Evolutionary conservation across 2,329 filamentous ascomycete genomes (phyloP).

Genomic region (Monilinia aucupariae): DNA sequence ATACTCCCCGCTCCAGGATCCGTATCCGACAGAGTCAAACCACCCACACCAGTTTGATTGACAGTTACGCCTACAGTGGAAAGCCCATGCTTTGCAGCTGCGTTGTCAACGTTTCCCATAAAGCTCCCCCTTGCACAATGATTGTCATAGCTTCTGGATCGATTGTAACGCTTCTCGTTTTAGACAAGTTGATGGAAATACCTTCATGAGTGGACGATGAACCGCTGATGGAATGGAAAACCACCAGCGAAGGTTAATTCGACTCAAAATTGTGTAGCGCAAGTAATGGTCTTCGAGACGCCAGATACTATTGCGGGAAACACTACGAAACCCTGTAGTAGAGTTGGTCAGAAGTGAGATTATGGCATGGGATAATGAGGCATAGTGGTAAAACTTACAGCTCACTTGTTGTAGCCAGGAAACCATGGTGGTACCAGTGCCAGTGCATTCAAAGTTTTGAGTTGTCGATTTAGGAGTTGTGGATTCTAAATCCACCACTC

Average conservation of each 20-base stretch:
- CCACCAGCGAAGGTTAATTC: slow-evolving; percentile 16
- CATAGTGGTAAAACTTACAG: slow-evolving; percentile 15
- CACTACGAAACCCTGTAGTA: neutral
- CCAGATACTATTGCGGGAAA: slow-evolving; percentile 19
- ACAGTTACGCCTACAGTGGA: neutral
- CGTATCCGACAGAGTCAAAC: slow-evolving; percentile 38
- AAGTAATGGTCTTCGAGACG: slow-evolving; percentile 16
- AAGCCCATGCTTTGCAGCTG: slow-evolving; percentile 14
- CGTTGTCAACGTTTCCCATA: slow-evolving; percentile 18
- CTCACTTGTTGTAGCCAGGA: no score
- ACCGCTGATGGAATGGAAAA: slow-evolving; percentile 19
- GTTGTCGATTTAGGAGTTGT: no score
- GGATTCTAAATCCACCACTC: no score
- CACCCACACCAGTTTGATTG: slow-evolving; percentile 14
- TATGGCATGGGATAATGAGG: neutral
- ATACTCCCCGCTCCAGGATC: slow-evolving; percentile 45
- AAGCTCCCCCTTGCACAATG: slow-evolving; percentile 19
- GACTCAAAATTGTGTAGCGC: slow-evolving; percentile 12
- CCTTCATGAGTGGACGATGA: slow-evolving; percentile 18
- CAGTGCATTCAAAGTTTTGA: no score
- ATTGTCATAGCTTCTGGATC: slow-evolving; percentile 17
- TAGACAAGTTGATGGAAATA: slow-evolving; percentile 13
- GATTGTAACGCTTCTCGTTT: slow-evolving; percentile 19
- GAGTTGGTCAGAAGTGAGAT: neutral
- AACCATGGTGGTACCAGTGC: no score